phyloP scores from a whole-genome alignment of 2,329 filamentous ascomycete genomes.

The Calonectria pseudoreteaudii region DNA sequence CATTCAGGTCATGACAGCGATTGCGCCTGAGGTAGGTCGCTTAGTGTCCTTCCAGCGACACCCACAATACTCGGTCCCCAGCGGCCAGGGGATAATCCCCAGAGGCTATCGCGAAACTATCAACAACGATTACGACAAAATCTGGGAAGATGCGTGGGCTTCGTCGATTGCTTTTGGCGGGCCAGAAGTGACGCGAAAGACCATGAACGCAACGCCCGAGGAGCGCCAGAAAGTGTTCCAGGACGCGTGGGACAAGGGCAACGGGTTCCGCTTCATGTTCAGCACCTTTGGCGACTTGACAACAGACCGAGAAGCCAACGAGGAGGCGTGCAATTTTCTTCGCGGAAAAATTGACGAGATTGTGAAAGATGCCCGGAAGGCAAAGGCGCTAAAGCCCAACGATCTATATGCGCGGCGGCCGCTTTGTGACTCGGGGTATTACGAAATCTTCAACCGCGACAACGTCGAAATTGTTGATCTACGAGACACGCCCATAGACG shows the following conservation, averaged over 20 bases:
- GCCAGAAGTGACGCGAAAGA: slow-evolving; percentile 41
- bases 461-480: slow-evolving; percentile 62
- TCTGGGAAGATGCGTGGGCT: slow-evolving; percentile 40
- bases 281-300: slow-evolving; percentile 36
- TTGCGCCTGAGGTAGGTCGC: slow-evolving; percentile 10
- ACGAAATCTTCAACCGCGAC: slow-evolving; percentile 60
- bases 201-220: slow-evolving; percentile 40
- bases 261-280: slow-evolving; percentile 47
- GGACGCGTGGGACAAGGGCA: slow-evolving; percentile 46
- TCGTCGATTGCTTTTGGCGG: slow-evolving; percentile 45
- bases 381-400: slow-evolving; percentile 30
- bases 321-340: slow-evolving; percentile 38
- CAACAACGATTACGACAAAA: slow-evolving; percentile 45
- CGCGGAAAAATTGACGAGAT: slow-evolving; percentile 36
- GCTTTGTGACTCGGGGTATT: slow-evolving; percentile 57
- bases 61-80: slow-evolving; percentile 30
- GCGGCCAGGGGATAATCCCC: slow-evolving; percentile 11
- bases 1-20: slow-evolving; percentile 26
- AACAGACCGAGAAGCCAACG: slow-evolving; percentile 38
- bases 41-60: slow-evolving; percentile 36
- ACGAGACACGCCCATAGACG: slow-evolving; percentile 54
- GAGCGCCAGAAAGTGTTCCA: slow-evolving; percentile 45
- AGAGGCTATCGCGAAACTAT: slow-evolving; percentile 26
- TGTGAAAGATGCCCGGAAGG: slow-evolving; percentile 38
- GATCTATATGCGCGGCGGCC: slow-evolving; percentile 32